phyloP scores from a whole-genome alignment of 202 grass and related monocot genomes.

The Musa balbisiana region DNA sequence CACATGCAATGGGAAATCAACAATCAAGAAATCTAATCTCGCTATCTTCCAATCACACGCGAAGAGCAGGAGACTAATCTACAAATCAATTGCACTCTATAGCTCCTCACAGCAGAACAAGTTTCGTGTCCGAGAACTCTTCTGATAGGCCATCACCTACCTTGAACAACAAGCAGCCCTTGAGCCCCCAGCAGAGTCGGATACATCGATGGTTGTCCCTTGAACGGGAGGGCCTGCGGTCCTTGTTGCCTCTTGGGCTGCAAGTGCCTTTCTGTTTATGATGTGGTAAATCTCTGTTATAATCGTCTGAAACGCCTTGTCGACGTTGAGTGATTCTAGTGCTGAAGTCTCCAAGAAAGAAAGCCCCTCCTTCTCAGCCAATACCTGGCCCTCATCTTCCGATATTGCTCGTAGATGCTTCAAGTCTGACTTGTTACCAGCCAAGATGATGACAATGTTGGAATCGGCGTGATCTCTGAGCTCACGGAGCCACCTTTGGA shows the following conservation, averaged over 20 bases:
- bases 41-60: neutral
- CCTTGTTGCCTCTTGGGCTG: slow-evolving; percentile 44
- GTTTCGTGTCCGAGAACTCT: neutral
- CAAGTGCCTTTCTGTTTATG: slow-evolving; percentile 80
- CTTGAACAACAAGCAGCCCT: slow-evolving; percentile 60
- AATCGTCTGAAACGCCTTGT: slow-evolving; percentile 73
- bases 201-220: slow-evolving; percentile 55
- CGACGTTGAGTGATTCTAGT: slow-evolving; percentile 60
- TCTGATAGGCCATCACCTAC: slow-evolving; percentile 20
- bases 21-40: neutral
- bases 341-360: slow-evolving; percentile 91
- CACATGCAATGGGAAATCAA: neutral
- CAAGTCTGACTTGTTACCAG: slow-evolving; percentile 71
- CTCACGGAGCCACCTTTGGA: slow-evolving; percentile 79
- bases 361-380: slow-evolving; percentile 57
- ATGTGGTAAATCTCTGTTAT: slow-evolving; percentile 63
- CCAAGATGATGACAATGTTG: slow-evolving; percentile 79
- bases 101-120: neutral
- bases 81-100: neutral
- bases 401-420: slow-evolving; percentile 62
- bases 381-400: slow-evolving; percentile 41
- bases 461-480: slow-evolving; percentile 79
- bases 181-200: slow-evolving; percentile 29
- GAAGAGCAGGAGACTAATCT: neutral
- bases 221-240: slow-evolving; percentile 45